Base-by-base conservation (phyloP, 2,329 filamentous ascomycete species). In the Ceratocystiopsis sp. region DNA sequence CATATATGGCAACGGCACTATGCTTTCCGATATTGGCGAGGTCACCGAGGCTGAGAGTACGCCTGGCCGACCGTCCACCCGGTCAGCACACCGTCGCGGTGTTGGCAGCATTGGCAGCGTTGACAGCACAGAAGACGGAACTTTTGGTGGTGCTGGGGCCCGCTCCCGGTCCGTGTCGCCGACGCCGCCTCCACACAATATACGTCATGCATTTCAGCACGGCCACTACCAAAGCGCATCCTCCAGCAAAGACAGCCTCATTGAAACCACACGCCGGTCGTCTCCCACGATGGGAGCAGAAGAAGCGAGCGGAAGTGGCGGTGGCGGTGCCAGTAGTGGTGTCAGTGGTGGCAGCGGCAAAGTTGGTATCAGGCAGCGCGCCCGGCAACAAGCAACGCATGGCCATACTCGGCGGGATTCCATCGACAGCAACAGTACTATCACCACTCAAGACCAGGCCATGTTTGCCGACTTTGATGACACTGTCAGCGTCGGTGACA, bases 1-100 rank as follows among this genome's bases (percentile, higher is more conserved):
- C 47, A 78, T 79, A 48, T 80, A 80, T 50, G 75, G 75, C 42
- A 79, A 80, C 51, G 75, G 75, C 38, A 80, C 75, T 37, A 79
- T 79, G 75, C 57, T 80, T 38, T 79, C 75, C 6, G 75, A 80
- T 55, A 80, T 79, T 57, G 67, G 67, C 39, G 68, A 70, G 55
- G 67, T 71, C 17, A 71, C 67, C 33, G 68, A 71, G 54, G 66
- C 59, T 18, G 68, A 71, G 52, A 69, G 65, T 51, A 67, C 65
- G 3, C 55, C 58, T 8, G 69, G 69, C 33, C 61, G 52, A 36
- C 56, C 58, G 6, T 59, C 61, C 10, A 47, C 49, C 1, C 25
- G 29, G 6, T 49, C 46, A 29, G 9, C 25, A 29, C 25, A 29
- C 10, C 25, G 25, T 29, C 25, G 25, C 25, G 9, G 25, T 4